Percentiles rank a stretch among this genome's conserved stretches.
Evolutionary conservation across 2,329 filamentous ascomycete genomes (phyloP).

Genomic region (Colletotrichum noveboracense): DNA sequence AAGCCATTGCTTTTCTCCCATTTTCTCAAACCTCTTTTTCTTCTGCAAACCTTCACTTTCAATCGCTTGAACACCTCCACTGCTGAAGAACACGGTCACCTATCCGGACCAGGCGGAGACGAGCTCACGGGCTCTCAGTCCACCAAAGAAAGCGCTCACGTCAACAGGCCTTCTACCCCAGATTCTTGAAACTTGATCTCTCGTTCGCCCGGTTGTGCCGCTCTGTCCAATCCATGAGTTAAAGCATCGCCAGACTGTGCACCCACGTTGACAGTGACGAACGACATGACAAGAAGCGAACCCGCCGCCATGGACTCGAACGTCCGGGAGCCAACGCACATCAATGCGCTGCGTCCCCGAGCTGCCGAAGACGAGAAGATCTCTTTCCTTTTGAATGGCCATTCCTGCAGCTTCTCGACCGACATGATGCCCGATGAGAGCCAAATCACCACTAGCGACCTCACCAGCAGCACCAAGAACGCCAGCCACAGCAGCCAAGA

Average conservation of each 20-base stretch:
- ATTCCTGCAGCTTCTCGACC: conserved; percentile 20
- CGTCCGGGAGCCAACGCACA: conserved; percentile 9
- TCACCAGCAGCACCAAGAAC: neutral
- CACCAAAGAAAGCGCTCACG: neutral
- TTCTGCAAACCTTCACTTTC: neutral
- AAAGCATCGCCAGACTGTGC: conserved; percentile 13
- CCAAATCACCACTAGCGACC: neutral
- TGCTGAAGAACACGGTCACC: neutral
- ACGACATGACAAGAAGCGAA: neutral
- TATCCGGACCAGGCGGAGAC: neutral
- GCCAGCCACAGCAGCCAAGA: neutral
- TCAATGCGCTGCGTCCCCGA: conserved; percentile 20
- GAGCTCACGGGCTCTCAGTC: neutral
- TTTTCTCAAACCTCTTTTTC: neutral
- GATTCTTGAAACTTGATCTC: conserved; percentile 5
- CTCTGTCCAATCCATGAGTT: neutral
- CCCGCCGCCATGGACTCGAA: conserved; percentile 13
- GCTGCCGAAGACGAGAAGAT: conserved; percentile 3
- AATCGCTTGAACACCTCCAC: neutral
- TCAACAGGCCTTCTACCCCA: neutral
- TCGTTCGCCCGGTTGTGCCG: neutral
- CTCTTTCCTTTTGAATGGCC: conserved; percentile 15
- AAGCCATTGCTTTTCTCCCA: neutral
- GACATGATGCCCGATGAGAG: conserved; percentile 15
- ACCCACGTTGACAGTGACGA: neutral